Percentiles rank a stretch among this genome's conserved stretches.
phyloP scores from a whole-genome alignment of 805 yeast genomes.

The Debaryomyces prosopidis region DNA sequence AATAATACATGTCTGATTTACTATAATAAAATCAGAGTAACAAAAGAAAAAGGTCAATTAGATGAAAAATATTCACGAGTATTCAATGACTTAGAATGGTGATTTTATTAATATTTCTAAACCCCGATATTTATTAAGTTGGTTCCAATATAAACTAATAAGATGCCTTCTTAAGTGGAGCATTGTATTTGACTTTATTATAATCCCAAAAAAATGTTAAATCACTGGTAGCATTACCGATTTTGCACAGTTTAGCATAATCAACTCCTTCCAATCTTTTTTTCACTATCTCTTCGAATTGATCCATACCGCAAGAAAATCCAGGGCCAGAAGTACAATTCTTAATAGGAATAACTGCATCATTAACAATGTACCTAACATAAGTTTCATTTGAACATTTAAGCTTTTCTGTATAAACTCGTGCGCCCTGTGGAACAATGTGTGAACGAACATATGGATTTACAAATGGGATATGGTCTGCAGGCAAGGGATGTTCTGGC shows the following conservation, averaged over 20 bases:
- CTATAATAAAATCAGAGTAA: slow-evolving; percentile 50
- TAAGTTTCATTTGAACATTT: slow-evolving; percentile 28
- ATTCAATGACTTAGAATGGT: slow-evolving; percentile 11
- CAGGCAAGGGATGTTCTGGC: slow-evolving; percentile 38
- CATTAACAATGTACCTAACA: slow-evolving; percentile 41
- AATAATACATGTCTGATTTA: slow-evolving; percentile 68
- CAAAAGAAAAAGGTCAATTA: slow-evolving; percentile 20
- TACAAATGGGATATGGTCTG: slow-evolving; percentile 47
- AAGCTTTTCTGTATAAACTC: slow-evolving; percentile 39
- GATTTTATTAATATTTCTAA: background rate
- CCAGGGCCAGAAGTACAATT: slow-evolving; percentile 42
- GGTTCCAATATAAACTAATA: too few relatives aligned
- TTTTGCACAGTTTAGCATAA: slow-evolving; percentile 27
- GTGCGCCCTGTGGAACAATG: slow-evolving; percentile 42
- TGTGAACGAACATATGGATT: slow-evolving; percentile 45
- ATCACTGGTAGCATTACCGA: slow-evolving; percentile 21
- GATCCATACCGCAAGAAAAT: slow-evolving; percentile 39
- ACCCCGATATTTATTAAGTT: too few relatives aligned
- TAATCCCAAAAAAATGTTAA: slow-evolving; percentile 47
- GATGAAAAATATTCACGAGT: slow-evolving; percentile 6
- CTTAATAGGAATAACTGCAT: slow-evolving; percentile 38
- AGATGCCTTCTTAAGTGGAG: slow-evolving; percentile 3
- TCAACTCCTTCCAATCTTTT: slow-evolving; percentile 26
- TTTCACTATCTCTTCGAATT: slow-evolving; percentile 30
- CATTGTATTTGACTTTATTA: slow-evolving; percentile 8